These are phyloP conservation scores for Annulohypoxylon bovei DNA, from an alignment of 495 filamentous ascomycete genomes.

Conservation along the genomic window DNA sequence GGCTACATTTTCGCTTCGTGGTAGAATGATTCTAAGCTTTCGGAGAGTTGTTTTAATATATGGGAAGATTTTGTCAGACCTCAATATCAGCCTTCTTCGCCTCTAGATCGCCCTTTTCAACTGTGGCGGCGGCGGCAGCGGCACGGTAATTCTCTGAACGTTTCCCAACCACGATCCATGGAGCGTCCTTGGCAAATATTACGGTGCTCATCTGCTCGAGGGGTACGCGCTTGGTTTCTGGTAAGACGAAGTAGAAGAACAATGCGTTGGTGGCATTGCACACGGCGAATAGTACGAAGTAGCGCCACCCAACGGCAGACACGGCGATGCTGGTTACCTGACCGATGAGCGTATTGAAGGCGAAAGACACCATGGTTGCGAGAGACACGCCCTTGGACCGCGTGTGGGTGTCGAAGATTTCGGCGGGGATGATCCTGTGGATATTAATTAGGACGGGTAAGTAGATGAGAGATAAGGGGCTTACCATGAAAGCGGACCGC, in stretches of 20 bases:
- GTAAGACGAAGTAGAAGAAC: conserved; percentile 72
- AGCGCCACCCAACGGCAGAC: conserved; percentile 59
- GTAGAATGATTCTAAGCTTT: not conserved
- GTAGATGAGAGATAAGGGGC: not conserved
- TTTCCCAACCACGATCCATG: conserved; percentile 67
- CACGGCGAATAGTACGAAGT: conserved; percentile 67
- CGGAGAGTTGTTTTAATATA: not conserved
- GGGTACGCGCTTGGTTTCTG: conserved; percentile 71
- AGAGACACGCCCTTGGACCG: conserved; percentile 73
- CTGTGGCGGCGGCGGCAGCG: conserved; percentile 20
- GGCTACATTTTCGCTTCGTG: not conserved
- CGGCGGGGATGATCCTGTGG: conserved; percentile 71
- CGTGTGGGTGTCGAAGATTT: conserved; percentile 76
- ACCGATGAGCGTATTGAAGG: conserved; percentile 79
- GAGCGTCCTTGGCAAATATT: conserved; percentile 70
- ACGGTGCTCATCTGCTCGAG: conserved; percentile 74
- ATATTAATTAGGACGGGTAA: conserved; percentile 30
- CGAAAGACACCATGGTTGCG: conserved; percentile 71
- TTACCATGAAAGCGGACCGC: conserved; percentile 64
- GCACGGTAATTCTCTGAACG: conserved; percentile 6
- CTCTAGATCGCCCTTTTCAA: conserved; percentile 22
- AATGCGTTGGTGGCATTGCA: conserved; percentile 68
- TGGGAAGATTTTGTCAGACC: not conserved
- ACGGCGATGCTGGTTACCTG: conserved; percentile 73
- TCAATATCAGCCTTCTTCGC: conserved; percentile 31